Conservation (phyloP, 257 asterid genomes). For the Prunella vulgaris region DNA sequence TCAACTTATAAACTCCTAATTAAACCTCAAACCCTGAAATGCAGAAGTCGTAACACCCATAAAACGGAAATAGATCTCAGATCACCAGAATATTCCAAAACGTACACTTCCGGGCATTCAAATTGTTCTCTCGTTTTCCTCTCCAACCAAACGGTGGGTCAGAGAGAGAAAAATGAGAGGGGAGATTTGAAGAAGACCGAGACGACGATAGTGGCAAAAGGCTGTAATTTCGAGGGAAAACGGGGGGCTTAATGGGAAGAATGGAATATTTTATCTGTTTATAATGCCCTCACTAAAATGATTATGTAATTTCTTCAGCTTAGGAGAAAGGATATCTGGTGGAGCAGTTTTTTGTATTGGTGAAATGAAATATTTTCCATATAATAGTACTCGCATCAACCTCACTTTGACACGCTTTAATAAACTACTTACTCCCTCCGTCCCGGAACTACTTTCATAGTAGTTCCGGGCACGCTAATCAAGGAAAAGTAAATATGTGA, state of each 20-base stretch:
- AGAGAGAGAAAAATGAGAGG: constrained; percentile 27
- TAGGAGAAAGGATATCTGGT: constrained; percentile 21
- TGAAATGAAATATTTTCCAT: background rate
- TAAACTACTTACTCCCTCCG: too few species aligned
- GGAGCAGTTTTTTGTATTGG: constrained; percentile 13
- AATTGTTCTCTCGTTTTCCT: background rate
- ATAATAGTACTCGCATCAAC: background rate
- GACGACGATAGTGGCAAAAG: constrained; percentile 27
- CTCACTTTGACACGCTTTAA: too few species aligned
- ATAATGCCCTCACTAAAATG: constrained; percentile 6
- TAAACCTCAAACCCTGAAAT: constrained; percentile 10
- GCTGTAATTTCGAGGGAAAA: constrained; percentile 32
- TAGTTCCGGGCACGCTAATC: too few species aligned
- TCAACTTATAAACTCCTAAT: constrained; percentile 1
- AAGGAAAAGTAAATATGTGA: too few species aligned
- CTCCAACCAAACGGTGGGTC: constrained; percentile 35
- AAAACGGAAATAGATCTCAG: constrained; percentile 32
- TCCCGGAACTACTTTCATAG: too few species aligned
- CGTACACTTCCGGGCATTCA: background rate
- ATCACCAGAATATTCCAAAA: constrained; percentile 27
- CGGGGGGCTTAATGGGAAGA: constrained; percentile 24
- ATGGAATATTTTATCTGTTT: background rate
- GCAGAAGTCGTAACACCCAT: constrained; percentile 13
- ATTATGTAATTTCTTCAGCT: constrained; percentile 24
- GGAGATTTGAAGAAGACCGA: constrained; percentile 28